phyloP scores from a whole-genome alignment of 1,284 basidiomycete species.

The Athelia sp. region DNA sequence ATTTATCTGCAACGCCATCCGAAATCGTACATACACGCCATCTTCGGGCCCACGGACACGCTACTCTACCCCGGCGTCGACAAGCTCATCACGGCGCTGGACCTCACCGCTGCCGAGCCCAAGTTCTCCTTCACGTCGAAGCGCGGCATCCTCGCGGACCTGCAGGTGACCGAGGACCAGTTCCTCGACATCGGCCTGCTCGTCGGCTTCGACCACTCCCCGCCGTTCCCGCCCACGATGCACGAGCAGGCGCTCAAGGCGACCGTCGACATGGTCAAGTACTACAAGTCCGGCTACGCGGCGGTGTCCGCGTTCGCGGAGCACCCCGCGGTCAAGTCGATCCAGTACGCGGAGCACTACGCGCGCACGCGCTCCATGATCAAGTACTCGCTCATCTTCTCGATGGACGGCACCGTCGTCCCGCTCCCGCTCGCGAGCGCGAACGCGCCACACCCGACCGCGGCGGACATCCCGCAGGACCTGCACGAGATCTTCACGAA shows the following conservation, averaged over 20 bases:
- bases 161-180: conserved; percentile 82
- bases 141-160: conserved; percentile 68
- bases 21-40: conserved; percentile 92
- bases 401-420: conserved; percentile 84
- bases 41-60: conserved; percentile 88
- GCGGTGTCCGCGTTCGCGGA: conserved; percentile 77
- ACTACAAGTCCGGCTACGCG: conserved; percentile 82
- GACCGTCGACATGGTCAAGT: conserved; percentile 85
- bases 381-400: conserved; percentile 88
- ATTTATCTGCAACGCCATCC: conserved; percentile 92
- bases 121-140: conserved; percentile 89
- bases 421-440: conserved; percentile 82
- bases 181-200: conserved; percentile 94
- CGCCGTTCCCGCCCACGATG: conserved; percentile 81
- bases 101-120: conserved; percentile 61
- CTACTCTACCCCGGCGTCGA: conserved; percentile 90
- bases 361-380: conserved; percentile 90
- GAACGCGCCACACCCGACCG: conserved; percentile 66
- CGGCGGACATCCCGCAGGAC: conserved; percentile 86
- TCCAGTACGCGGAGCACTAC: conserved; percentile 83
- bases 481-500: conserved; percentile 95
- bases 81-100: conserved; percentile 85
- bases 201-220: conserved; percentile 84
- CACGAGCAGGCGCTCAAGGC: conserved; percentile 79
- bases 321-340: conserved; percentile 71